Evolutionary conservation across 202 grass and related monocot species (phyloP), one percentile per base, ranked within the genome.

Genomic region (Eragrostis tef): DNA sequence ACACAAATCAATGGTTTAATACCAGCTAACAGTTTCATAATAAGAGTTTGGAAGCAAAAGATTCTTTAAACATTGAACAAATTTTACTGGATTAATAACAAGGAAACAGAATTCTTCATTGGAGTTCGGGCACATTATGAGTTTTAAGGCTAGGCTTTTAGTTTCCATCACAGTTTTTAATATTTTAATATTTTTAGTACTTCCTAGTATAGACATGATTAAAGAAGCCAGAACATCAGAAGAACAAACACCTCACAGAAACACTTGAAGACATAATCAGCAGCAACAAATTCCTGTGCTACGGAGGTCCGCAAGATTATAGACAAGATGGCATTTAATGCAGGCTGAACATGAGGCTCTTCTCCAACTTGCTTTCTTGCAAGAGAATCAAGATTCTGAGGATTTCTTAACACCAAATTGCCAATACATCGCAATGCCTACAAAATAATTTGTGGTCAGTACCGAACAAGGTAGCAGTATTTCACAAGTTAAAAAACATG

Each of bases 221-320:
- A 77, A 12, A 29, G 15, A 68, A 57, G 20, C 11, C 17, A 86
- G 26, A 81, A 64, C 77, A 80, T 31, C 53, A 85, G 45, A 71
- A 47, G 73, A 75, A 86, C 7, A 61, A 15, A 15, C 47, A 99
- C 96, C 96, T 99, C 93, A 68, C 96, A 99, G 79, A 99, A 99
- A 84, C 93, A 90, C 79, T 93, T 96, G 74, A 96, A 89, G 79
- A 90, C 91, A 92, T 92, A 99, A 88, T 93, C 93, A 65, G 96
- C 96, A 67, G 96, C 90, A 69, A 93, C 83, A 86, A 96, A 99
- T 81, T 99, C 96, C 54, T 99, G 96, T 52, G 92, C 71, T 34
- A 88, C 36, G 31, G 92, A 91, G 67, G 96, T 86, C 71, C 89
- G 90, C 86, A 93, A 79, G 73, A 89, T 84, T 81, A 99, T 90